Evolutionary conservation across 768 basidiomycete genomes (phyloP).

Genomic region (Brasilioporus rufonigricans): DNA sequence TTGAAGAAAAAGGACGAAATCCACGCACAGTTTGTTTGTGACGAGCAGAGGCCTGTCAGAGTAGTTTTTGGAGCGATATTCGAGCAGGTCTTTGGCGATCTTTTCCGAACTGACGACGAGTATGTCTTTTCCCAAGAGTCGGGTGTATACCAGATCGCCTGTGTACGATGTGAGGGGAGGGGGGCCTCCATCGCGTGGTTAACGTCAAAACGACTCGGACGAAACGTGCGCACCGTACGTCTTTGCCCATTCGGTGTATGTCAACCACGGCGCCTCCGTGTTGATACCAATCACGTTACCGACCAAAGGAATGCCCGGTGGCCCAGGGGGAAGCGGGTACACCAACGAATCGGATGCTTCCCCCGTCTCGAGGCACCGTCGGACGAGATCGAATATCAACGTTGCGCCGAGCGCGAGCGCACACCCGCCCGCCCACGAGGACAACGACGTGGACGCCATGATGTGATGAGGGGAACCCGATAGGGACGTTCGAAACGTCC

Average conservation of each 20-base stretch:
- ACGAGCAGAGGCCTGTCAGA: constrained; percentile 44
- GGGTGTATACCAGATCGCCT: constrained; percentile 47
- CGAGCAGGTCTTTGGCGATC: constrained; percentile 45
- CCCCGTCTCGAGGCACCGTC: background rate
- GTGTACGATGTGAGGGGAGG: background rate
- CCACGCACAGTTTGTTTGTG: constrained; percentile 13
- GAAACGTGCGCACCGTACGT: constrained; percentile 26
- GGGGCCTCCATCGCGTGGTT: background rate
- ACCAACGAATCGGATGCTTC: background rate
- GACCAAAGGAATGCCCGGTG: constrained; percentile 33
- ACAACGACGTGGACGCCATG: background rate
- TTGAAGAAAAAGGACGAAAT: background rate
- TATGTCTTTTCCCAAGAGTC: constrained; percentile 42
- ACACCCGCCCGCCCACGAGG: background rate
- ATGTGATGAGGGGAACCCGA: background rate
- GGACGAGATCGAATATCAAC: background rate
- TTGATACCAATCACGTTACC: constrained; percentile 39
- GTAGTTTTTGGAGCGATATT: constrained; percentile 43
- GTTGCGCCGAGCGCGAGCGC: background rate
- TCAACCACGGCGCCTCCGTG: constrained; percentile 32
- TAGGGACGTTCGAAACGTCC: background rate
- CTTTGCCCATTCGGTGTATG: constrained; percentile 37
- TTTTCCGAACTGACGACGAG: constrained; percentile 45
- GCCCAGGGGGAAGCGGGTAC: constrained; percentile 34
- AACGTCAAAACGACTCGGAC: background rate